phyloP scores from a whole-genome alignment of 352 stramenopile genomes.

The Phytophthora syringae region DNA sequence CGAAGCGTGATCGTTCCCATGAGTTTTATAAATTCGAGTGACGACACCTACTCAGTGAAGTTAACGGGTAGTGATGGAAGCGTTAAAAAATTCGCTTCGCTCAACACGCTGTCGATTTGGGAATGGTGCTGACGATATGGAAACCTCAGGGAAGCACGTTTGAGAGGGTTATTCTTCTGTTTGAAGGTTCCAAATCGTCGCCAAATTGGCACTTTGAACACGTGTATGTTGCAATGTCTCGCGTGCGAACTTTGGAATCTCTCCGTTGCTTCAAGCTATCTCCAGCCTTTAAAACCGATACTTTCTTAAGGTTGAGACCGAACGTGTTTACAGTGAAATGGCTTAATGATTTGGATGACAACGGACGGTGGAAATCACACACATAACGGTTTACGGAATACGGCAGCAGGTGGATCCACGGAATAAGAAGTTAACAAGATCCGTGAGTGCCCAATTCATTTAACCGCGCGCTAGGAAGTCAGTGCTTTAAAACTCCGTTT shows the following conservation, averaged over 20 bases:
- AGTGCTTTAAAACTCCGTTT: too few relatives aligned
- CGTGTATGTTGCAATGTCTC: background rate
- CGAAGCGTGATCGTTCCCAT: too few relatives aligned
- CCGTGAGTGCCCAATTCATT: too few relatives aligned
- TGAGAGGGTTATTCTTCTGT: background rate
- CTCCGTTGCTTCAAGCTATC: background rate
- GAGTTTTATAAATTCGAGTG: too few relatives aligned
- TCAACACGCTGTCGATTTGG: background rate
- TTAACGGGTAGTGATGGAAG: too few relatives aligned
- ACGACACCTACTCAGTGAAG: too few relatives aligned
- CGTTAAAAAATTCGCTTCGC: background rate
- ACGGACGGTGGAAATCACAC: too few relatives aligned
- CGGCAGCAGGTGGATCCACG: too few relatives aligned
- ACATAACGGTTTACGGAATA: too few relatives aligned
- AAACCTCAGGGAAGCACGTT: constrained; percentile 9
- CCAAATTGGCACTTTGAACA: constrained; percentile 10
- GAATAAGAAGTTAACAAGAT: too few relatives aligned
- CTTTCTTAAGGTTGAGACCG: background rate
- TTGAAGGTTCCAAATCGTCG: too few relatives aligned
- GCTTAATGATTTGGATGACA: background rate
- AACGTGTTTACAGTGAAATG: constrained; percentile 6
- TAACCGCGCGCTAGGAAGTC: too few relatives aligned
- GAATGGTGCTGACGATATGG: constrained; percentile 2
- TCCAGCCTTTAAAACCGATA: background rate
- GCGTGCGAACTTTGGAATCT: background rate